Conservation (phyloP, 2,329 filamentous ascomycete species). For the Fusarium sp. region DNA sequence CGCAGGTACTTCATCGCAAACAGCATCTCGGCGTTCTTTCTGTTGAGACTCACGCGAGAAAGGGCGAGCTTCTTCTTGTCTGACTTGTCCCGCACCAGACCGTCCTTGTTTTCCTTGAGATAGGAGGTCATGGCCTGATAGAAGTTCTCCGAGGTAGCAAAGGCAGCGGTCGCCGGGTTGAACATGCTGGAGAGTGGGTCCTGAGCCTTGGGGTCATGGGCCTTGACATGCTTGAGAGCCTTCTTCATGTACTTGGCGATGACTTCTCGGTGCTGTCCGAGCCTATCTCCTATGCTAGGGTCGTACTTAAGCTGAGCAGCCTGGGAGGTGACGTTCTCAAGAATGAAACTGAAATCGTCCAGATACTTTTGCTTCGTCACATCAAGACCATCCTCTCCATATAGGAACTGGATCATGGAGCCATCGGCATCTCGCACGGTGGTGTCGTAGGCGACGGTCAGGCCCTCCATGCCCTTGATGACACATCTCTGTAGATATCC, state of each 20-base stretch:
- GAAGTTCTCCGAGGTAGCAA: constrained; percentile 91
- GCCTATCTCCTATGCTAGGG: constrained; percentile 56
- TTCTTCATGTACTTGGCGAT: constrained; percentile 84
- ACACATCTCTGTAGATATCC: constrained; percentile 97
- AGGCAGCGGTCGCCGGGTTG: constrained; percentile 80
- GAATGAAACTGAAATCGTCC: constrained; percentile 87
- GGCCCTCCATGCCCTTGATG: constrained; percentile 98
- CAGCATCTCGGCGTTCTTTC: constrained; percentile 83
- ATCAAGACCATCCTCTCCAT: constrained; percentile 95
- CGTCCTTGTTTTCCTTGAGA: constrained; percentile 78
- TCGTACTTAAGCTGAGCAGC: constrained; percentile 79
- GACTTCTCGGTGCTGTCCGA: constrained; percentile 65
- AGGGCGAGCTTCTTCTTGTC: constrained; percentile 43
- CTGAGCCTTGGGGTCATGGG: constrained; percentile 65
- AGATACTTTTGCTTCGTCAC: constrained; percentile 95
- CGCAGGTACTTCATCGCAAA: constrained; percentile 93
- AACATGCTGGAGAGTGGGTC: constrained; percentile 81
- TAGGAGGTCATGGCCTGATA: constrained; percentile 79
- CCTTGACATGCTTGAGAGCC: constrained; percentile 76
- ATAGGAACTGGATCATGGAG: constrained; percentile 92
- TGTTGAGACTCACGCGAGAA: constrained; percentile 58
- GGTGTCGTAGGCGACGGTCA: constrained; percentile 91
- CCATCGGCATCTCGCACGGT: constrained; percentile 96
- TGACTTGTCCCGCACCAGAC: constrained; percentile 62
- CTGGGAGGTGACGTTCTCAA: constrained; percentile 85